These are phyloP conservation scores for Lachnellula occidentalis DNA, from an alignment of 2,329 filamentous ascomycete species.

Conservation along the genomic window DNA sequence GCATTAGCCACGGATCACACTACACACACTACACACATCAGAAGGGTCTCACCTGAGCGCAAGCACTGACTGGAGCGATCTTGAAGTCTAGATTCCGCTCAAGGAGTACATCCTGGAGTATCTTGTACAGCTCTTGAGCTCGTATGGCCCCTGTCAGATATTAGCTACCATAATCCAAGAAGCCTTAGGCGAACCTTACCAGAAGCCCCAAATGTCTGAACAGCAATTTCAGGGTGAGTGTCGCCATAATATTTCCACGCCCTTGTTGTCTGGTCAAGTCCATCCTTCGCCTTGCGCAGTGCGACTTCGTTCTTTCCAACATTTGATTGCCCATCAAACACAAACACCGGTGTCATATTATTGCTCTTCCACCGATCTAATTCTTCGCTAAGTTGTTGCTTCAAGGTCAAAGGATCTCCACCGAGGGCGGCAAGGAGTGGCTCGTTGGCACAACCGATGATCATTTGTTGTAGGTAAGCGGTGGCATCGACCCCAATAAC, in stretches of 20 bases:
- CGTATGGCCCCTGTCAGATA: slow-evolving; percentile 57
- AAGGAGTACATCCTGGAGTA: slow-evolving; percentile 69
- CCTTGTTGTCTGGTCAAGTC: slow-evolving; percentile 65
- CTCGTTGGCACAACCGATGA: slow-evolving; percentile 71
- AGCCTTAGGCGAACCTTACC: slow-evolving; percentile 44
- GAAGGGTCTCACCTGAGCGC: slow-evolving; percentile 63
- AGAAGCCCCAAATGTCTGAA: slow-evolving; percentile 78
- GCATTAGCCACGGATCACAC: slow-evolving; percentile 15
- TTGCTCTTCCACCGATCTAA: slow-evolving; percentile 65
- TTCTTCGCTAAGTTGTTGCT: slow-evolving; percentile 68
- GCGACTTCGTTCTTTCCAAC: slow-evolving; percentile 68
- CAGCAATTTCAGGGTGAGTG: slow-evolving; percentile 72
- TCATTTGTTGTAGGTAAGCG: slow-evolving; percentile 76
- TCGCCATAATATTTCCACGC: slow-evolving; percentile 87
- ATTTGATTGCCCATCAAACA: slow-evolving; percentile 85
- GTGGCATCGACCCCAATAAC: slow-evolving; percentile 83
- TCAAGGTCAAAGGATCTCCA: slow-evolving; percentile 76
- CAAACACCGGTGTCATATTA: slow-evolving; percentile 74
- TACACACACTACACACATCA: neutral
- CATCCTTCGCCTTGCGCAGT: slow-evolving; percentile 57
- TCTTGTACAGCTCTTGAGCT: slow-evolving; percentile 67
- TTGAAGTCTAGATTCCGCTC: slow-evolving; percentile 67
- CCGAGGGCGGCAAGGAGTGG: slow-evolving; percentile 86
- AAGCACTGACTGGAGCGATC: slow-evolving; percentile 82
- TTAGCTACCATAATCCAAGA: slow-evolving; percentile 25